Evolutionary conservation across 225 moss, liverwort and hornwort genomes (phyloP), one percentile per base, ranked within the genome.

Genomic region (Neckera pumila): DNA sequence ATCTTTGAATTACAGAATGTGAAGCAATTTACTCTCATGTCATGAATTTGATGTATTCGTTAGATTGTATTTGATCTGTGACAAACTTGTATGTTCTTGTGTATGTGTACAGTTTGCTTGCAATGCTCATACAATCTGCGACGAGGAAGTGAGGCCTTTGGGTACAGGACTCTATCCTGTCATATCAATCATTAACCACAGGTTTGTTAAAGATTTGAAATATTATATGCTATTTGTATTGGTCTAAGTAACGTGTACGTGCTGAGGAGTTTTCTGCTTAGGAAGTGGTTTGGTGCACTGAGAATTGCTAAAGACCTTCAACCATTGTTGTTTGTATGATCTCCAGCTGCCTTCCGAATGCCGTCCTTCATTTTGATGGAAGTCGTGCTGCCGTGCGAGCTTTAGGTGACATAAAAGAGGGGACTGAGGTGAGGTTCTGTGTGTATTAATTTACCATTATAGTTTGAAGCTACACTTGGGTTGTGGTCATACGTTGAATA

Each of bases 181-280:
- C 75, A 91, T 99, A 88, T 99, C 98, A 64, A 97, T 97, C 86
- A 94, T 97, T 78, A 97, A 99, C 90, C 98, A 99, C 93, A 99
- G 98, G 98, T 98, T 86, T 88, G 89, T 75, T 67, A 66, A 86
- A 79, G 45, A 22, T 83, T 75, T 71, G 65, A 40, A 73, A 10
- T 76, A 78, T 60, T 21, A 16, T 42, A 51, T 76, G 76, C n/a
- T 57, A 69, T 79, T 82, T 38, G 36, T 59, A 38, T 40, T 18
- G 72, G 76, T 87, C 23, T 20, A 57, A 78, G 59, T 60, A 26
- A 45, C 81, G 34, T 60, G 62, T 42, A 25, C 10, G 40, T 70
- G 67, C 73, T 31, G 75, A 84, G 60, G 47, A 61, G 80, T 57
- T 67, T 75, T 81, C 62, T 76, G 67, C 74, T 36, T 80, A 38